These are phyloP conservation scores for Xylariaceae sp. DNA, from an alignment of 2,329 filamentous ascomycete genomes.

Conservation along the genomic window DNA sequence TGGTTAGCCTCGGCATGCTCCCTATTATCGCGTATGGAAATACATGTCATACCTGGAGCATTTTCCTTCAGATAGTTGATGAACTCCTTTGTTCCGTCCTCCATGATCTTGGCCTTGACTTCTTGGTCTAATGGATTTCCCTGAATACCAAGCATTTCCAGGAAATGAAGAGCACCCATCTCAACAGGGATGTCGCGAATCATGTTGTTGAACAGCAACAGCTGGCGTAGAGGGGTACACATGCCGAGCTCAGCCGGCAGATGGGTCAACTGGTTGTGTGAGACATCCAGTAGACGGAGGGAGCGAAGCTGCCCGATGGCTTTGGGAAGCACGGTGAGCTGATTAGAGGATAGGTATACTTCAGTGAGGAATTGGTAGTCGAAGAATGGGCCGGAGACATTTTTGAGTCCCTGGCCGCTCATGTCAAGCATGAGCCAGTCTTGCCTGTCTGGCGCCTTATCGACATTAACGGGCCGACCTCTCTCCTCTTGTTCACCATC, in stretches of 20 bases:
- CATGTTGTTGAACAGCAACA: conserved; percentile 87
- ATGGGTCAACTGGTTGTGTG: conserved; percentile 77
- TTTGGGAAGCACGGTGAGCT: conserved; percentile 73
- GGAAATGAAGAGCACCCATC: conserved; percentile 79
- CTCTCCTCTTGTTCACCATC: conserved; percentile 54
- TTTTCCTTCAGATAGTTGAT: conserved; percentile 80
- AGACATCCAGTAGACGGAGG: conserved; percentile 79
- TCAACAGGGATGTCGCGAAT: conserved; percentile 79
- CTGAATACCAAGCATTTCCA: conserved; percentile 87
- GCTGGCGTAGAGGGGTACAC: conserved; percentile 84
- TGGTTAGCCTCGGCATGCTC: neutral
- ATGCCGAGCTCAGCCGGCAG: conserved; percentile 92
- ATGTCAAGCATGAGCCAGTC: conserved; percentile 93
- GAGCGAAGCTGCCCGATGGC: conserved; percentile 79
- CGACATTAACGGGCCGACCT: conserved; percentile 61
- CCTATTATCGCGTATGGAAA: neutral
- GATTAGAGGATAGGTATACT: conserved; percentile 91
- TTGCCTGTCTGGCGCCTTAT: conserved; percentile 65
- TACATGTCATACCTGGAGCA: conserved; percentile 65
- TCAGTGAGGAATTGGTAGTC: conserved; percentile 83
- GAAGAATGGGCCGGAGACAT: conserved; percentile 76
- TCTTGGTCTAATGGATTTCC: conserved; percentile 80
- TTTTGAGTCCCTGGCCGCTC: conserved; percentile 89
- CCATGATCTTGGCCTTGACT: conserved; percentile 76
- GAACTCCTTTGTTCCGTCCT: conserved; percentile 80